phyloP scores from a whole-genome alignment of 805 yeast species.

The Metschnikowia hibisci region DNA sequence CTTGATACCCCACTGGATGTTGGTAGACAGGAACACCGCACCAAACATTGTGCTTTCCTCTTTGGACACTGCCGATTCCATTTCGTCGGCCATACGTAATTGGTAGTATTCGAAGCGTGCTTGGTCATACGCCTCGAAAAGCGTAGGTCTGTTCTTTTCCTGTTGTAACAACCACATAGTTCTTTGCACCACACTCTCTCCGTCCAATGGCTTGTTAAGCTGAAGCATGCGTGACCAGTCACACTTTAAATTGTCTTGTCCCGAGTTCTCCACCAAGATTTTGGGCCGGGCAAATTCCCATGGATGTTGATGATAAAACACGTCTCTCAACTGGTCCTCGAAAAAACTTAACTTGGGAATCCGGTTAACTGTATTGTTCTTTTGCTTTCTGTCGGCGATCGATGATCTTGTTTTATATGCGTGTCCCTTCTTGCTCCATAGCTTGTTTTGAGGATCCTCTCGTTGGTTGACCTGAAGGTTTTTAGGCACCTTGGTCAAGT shows the following conservation, averaged over 20 bases:
- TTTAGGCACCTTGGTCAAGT: conserved; percentile 48
- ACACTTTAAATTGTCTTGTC: conserved; percentile 48
- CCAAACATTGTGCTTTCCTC: conserved; percentile 91
- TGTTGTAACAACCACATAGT: conserved; percentile 34
- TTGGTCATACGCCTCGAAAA: conserved; percentile 72
- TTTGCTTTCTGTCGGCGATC: conserved; percentile 32
- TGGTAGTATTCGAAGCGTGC: conserved; percentile 88
- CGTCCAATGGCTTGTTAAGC: conserved; percentile 70
- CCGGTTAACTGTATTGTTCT: conserved; percentile 40
- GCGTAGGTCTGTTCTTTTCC: conserved; percentile 22
- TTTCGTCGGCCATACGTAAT: conserved; percentile 78
- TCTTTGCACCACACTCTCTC: conserved; percentile 59
- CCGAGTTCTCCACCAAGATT: conserved; percentile 70
- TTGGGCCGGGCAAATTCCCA: conserved; percentile 97
- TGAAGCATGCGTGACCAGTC: conserved; percentile 85
- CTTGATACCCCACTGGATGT: conserved; percentile 63
- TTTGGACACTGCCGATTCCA: conserved; percentile 62
- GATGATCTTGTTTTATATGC: conserved; percentile 47
- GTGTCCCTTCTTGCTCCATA: conserved; percentile 16
- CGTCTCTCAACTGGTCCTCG: conserved; percentile 78
- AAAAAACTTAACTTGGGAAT: conserved; percentile 54
- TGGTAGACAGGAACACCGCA: conserved; percentile 59
- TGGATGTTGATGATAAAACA: conserved; percentile 91
- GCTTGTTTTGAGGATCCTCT: conserved; percentile 26
- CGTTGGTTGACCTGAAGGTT: conserved; percentile 24